Percentiles rank a stretch among this genome's conserved stretches.
These are phyloP conservation scores for Otatea glauca DNA, from an alignment of 176 grass and related monocot species.

Conservation along the genomic window DNA sequence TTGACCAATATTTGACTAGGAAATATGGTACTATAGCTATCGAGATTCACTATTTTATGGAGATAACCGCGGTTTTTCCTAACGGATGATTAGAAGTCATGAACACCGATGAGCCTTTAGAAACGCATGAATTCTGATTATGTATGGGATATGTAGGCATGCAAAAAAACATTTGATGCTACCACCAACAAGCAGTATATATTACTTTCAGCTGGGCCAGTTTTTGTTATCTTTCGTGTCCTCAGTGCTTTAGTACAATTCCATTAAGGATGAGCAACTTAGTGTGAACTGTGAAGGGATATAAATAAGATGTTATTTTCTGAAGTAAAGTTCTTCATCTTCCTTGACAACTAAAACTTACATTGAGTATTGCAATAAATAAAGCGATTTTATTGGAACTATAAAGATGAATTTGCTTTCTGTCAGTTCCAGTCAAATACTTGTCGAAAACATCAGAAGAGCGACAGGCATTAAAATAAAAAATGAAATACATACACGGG, in stretches of 20 bases:
- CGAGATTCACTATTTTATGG: constrained; percentile 39
- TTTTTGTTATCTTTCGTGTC: background rate
- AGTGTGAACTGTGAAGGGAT: background rate
- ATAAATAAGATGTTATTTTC: background rate
- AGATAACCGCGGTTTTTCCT: background rate
- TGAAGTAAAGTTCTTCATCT: background rate
- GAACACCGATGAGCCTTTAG: background rate
- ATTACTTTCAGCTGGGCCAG: background rate
- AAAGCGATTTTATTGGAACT: background rate
- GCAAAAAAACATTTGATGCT: constrained; percentile 11
- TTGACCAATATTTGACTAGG: background rate
- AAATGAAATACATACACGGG: background rate
- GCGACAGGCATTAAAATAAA: background rate
- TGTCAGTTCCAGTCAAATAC: constrained; percentile 30
- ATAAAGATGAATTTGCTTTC: background rate
- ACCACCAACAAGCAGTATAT: background rate
- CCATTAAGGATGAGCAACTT: background rate
- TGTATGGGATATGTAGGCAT: background rate
- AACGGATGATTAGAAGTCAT: background rate
- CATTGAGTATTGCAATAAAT: background rate
- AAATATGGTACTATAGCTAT: background rate
- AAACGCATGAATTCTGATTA: background rate
- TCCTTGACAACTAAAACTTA: background rate
- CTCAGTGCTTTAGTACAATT: background rate
- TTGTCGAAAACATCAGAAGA: constrained; percentile 18